These are phyloP conservation scores for Nicotiana rustica DNA, from an alignment of 305 asterid species.

Conservation along the genomic window DNA sequence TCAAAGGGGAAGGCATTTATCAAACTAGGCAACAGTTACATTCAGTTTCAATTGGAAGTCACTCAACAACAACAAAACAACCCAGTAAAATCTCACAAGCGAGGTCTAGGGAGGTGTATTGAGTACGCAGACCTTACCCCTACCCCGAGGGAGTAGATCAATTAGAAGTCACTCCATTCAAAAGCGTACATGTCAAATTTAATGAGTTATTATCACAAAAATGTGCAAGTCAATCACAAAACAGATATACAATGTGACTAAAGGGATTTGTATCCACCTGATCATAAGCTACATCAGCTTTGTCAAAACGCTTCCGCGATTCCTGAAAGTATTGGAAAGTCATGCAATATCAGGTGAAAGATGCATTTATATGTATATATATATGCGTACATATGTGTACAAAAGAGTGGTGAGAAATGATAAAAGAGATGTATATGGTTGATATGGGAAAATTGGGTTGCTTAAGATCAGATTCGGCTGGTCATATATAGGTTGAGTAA, in stretches of 20 bases:
- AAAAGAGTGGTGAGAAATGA: background rate
- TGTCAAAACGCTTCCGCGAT: slow-evolving; percentile 95
- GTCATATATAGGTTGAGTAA: background rate
- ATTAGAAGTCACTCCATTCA: slow-evolving; percentile 1
- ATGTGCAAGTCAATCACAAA: background rate
- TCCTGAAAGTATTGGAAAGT: slow-evolving; percentile 63
- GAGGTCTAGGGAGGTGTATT: too few species aligned
- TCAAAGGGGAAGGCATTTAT: slow-evolving; percentile 18
- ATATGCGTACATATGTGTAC: background rate
- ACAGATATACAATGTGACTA: slow-evolving; percentile 18
- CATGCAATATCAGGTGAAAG: background rate
- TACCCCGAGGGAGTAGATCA: background rate
- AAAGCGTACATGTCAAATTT: background rate
- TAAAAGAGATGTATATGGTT: background rate
- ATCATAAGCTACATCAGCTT: slow-evolving; percentile 81
- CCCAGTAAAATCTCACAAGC: too few species aligned
- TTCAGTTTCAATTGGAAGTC: background rate
- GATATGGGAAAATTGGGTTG: background rate
- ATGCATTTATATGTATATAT: background rate
- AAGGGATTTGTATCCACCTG: slow-evolving; percentile 62
- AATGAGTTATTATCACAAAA: slow-evolving; percentile 18
- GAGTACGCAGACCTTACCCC: too few species aligned
- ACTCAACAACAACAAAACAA: background rate
- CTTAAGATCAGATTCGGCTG: background rate
- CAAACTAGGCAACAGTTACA: slow-evolving; percentile 5